Base-by-base conservation (phyloP, 306 rosid genomes). In the Alnus glutinosa region DNA sequence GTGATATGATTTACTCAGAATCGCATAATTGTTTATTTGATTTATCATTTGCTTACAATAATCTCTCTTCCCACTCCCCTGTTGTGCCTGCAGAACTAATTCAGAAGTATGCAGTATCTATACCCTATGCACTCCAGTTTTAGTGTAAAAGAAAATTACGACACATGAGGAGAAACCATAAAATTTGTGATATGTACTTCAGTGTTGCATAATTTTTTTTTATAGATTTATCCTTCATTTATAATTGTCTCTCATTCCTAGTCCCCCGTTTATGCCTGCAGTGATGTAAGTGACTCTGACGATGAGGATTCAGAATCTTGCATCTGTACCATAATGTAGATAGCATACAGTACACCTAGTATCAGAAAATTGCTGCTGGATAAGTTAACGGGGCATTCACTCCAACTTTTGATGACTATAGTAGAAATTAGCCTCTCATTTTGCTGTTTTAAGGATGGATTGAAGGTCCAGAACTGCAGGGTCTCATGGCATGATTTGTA, bases 281-380 rank as follows among this genome's bases (percentile, higher is more conserved):
- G 97, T 57, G 97, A 90, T 54, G 85, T 80, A 64, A 90, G 97
- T 30, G 95, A 90, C 81, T 90, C 95, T 42, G 97, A 92, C 51
- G 95, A 89, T 8, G 97, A 86, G 47, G 95, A 90, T 59, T 46
- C 80, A 7, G 97, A 92, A 88, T 83, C 95, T 85, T 92, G 97
- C 83, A 88, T 90, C 80, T 92, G 97, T 74, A 49, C 81, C 70
- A 78, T 92, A 77, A 92, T 92, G 97, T 92, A 92, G 89, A 83
- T 85, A 75, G 77, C 81, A 78, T 81, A 77, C 39, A 51, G 71
- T 66, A 79, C 72, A 74, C 73, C 83, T 1, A 32, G 10, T 55
- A 72, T 82, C 87, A 82, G 84, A 55, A 75, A 84, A 77, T 47
- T 75, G 77, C 85, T 86, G 80, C 90, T 82, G 85, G 81, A 78